Base-by-base conservation (phyloP, 2,329 filamentous ascomycete species). In the Colletotrichum lupini region DNA sequence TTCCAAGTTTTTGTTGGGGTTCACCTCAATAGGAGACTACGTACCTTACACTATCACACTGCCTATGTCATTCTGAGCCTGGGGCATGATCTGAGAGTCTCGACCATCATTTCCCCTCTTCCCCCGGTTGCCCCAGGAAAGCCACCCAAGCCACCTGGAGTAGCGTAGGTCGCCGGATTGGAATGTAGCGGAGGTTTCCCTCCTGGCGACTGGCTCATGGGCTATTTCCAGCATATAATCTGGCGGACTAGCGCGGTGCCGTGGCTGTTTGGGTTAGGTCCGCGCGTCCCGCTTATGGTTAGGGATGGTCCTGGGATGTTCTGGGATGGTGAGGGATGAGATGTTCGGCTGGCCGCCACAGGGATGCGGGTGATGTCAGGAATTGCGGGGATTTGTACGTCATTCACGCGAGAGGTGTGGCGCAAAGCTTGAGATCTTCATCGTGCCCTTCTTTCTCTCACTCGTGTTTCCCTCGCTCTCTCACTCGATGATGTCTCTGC, bases 331-430 rank as follows among this genome's bases (percentile, higher is more conserved):
- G 8, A 55, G 32, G 22, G 61, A 63, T 32, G 16, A 32, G 59
- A 63, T 16, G 30, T n/a, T 63, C 19, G 60, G 46, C 22, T 19
- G 61, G 30, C 49, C 70, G 67, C 55, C 61, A 55, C 60, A 46
- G 60, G 35, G 53, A 61, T 26, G 14, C 5, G 46, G 35, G 53
- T 61, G 42, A 32, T 65, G 60, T 66, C 67, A 65, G 60, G 60
- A 65, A 56, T 24, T 70, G 56, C 67, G 60, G 70, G 56, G 55
- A 65, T 30, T 30, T 26, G 14, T 70, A 73, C 70, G 70, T 73
- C 70, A 73, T 70, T 16, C 28, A 28, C 55, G 67, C 32, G 37
- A 19, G 49, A 55, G 42, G 32, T 14, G 67, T 70, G 70, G 67
- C 67, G 59, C 32, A 8, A 30, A 52, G 49, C 56, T 8, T 22